Evolutionary conservation across 306 rosid species (phyloP).

Genomic region (Luffa aegyptiaca): DNA sequence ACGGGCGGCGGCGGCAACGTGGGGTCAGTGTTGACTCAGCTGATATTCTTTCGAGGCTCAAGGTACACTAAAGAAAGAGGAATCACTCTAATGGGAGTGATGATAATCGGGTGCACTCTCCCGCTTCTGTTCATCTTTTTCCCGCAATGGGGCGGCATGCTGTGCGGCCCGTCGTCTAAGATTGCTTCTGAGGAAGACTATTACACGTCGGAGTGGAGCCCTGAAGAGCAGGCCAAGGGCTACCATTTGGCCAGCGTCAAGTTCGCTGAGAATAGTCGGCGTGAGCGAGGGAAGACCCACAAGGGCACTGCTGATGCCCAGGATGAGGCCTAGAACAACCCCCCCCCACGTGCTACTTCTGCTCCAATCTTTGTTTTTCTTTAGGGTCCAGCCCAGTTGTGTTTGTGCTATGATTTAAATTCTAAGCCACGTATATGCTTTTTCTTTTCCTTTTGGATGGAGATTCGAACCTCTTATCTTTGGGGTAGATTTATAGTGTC

Average conservation of each 20-base stretch:
- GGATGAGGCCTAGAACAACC: no score
- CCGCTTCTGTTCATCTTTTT: constrained; percentile 48
- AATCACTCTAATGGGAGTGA: constrained; percentile 71
- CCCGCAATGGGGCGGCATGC: constrained; percentile 94
- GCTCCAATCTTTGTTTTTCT: no score
- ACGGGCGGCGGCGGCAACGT: constrained; percentile 93
- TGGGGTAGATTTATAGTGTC: no score
- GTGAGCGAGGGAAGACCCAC: constrained; percentile 41
- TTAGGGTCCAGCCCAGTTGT: no score
- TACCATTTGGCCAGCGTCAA: constrained; percentile 51
- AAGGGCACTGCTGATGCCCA: constrained; percentile 28
- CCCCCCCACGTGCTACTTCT: no score
- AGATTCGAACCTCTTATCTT: no score
- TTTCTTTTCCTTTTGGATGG: no score
- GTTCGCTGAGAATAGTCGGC: constrained; percentile 64
- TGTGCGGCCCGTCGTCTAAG: constrained; percentile 43
- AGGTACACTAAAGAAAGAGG: constrained; percentile 63
- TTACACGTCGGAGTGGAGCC: constrained; percentile 59
- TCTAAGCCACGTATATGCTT: no score
- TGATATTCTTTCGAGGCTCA: constrained; percentile 77
- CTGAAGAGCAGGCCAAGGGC: constrained; percentile 50
- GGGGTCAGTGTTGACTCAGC: constrained; percentile 75
- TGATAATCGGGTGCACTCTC: constrained; percentile 65
- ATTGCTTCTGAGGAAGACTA: constrained; percentile 61
- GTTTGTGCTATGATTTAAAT: no score